A percentile compares a stretch with the other conserved stretches of the same genome.
These are phyloP conservation scores for Lentinula detonsa DNA, from an alignment of 768 basidiomycete species.

Conservation along the genomic window DNA sequence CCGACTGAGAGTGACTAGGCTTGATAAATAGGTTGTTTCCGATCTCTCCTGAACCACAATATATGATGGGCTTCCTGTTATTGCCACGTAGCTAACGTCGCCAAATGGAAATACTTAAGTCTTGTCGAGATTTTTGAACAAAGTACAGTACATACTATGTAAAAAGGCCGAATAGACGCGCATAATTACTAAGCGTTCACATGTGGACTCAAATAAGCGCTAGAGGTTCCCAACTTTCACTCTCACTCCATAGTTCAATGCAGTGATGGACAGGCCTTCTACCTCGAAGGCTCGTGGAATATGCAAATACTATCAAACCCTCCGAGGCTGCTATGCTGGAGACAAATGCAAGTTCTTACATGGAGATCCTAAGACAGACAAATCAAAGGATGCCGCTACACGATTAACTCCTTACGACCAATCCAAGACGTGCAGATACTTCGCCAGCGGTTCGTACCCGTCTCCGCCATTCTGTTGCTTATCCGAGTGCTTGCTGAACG, in stretches of 20 bases:
- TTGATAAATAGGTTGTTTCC: too few species aligned
- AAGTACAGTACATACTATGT: too few species aligned
- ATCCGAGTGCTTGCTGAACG: neutral
- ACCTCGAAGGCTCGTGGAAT: constrained; percentile 69
- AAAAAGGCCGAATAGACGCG: too few species aligned
- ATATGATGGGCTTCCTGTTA: too few species aligned
- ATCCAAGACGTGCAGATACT: constrained; percentile 64
- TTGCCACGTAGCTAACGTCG: too few species aligned
- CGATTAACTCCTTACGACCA: constrained; percentile 64
- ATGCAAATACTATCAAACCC: constrained; percentile 60
- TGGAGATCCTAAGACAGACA: constrained; percentile 27
- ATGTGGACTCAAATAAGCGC: neutral
- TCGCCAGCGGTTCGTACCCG: constrained; percentile 41
- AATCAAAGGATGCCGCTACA: constrained; percentile 18
- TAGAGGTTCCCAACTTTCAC: neutral
- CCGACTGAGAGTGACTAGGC: too few species aligned
- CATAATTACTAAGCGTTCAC: neutral
- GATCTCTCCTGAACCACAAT: too few species aligned
- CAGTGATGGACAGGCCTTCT: constrained; percentile 42
- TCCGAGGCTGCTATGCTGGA: constrained; percentile 66
- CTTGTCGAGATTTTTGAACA: too few species aligned
- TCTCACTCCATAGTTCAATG: neutral
- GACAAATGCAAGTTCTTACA: constrained; percentile 76
- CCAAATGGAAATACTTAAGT: too few species aligned
- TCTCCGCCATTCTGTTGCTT: neutral